phyloP scores from a whole-genome alignment of 306 rosid genomes.

The Lathyrus aphaca region DNA sequence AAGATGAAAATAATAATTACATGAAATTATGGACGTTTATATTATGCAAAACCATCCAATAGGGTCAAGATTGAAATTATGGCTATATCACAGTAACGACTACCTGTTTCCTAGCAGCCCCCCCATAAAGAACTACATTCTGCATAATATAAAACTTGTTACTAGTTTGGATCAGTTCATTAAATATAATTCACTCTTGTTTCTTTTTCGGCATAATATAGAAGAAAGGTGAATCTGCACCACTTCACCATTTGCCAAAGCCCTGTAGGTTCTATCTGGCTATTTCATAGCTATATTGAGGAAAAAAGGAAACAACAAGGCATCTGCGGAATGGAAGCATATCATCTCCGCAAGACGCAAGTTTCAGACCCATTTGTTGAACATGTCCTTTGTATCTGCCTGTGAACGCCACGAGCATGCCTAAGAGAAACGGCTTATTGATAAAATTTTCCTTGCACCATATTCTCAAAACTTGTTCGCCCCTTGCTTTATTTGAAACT shows the following conservation, averaged over 20 bases:
- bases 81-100: slow-evolving; percentile 1
- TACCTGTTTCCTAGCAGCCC: slow-evolving; percentile 44
- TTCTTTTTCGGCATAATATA: slow-evolving; percentile 59
- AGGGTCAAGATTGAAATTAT: slow-evolving; percentile 1
- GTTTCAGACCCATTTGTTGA: slow-evolving; percentile 72
- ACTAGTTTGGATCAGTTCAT: slow-evolving; percentile 77
- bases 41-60: neutral
- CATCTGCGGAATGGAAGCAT: slow-evolving; percentile 79
- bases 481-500: slow-evolving; percentile 55
- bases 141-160: slow-evolving; percentile 66
- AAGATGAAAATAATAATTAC: slow-evolving; percentile 9
- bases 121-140: slow-evolving; percentile 47
- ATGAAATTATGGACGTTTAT: slow-evolving; percentile 17
- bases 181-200: slow-evolving; percentile 80
- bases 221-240: slow-evolving; percentile 97
- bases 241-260: slow-evolving; percentile 77
- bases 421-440: slow-evolving; percentile 82
- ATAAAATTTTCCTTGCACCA: slow-evolving; percentile 95
- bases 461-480: slow-evolving; percentile 70
- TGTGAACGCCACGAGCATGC: slow-evolving; percentile 86
- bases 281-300: slow-evolving; percentile 82
- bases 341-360: slow-evolving; percentile 85
- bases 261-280: slow-evolving; percentile 96
- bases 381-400: slow-evolving; percentile 80
- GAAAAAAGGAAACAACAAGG: slow-evolving; percentile 90